Evolutionary conservation across 1,284 basidiomycete genomes (phyloP).

Genomic region (Cutaneotrichosporon mucoides): DNA sequence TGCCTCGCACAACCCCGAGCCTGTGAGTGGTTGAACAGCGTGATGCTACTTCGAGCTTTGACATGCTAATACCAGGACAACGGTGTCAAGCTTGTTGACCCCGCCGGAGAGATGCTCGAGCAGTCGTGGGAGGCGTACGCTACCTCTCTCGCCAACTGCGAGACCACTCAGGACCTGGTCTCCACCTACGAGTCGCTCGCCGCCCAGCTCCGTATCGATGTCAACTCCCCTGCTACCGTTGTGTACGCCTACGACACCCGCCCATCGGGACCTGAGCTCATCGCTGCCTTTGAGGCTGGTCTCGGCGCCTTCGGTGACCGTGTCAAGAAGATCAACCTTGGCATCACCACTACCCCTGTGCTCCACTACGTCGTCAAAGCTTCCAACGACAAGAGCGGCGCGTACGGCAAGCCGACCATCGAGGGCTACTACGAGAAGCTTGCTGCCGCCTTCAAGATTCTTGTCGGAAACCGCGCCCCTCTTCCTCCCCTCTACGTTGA

Average conservation of each 20-base stretch:
- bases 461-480: conserved; percentile 63
- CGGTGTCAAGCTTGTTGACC: conserved; percentile 96
- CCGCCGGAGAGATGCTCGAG: conserved; percentile 99
- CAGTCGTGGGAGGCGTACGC: conserved; percentile 88
- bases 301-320: conserved; percentile 59
- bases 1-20: conserved; percentile 96
- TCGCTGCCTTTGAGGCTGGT: conserved; percentile 79
- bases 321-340: conserved; percentile 52
- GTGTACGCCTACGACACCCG: conserved; percentile 92
- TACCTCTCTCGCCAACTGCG: conserved; percentile 82
- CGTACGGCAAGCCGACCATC: conserved; percentile 77
- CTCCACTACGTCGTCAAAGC: conserved; percentile 92
- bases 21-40: conserved; percentile 54
- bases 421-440: conserved; percentile 87
- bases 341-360: conserved; percentile 88
- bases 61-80: conserved; percentile 63
- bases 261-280: conserved; percentile 78
- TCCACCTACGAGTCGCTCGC: conserved; percentile 64
- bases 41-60: conserved; percentile 2
- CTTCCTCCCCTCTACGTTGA: conserved; percentile 65
- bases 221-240: conserved; percentile 71
- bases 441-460: conserved; percentile 73
- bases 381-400: conserved; percentile 64
- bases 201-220: conserved; percentile 67
- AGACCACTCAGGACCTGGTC: conserved; percentile 68